Base-by-base conservation (phyloP, 2,329 filamentous ascomycete species). In the Fusarium duplospermum region DNA sequence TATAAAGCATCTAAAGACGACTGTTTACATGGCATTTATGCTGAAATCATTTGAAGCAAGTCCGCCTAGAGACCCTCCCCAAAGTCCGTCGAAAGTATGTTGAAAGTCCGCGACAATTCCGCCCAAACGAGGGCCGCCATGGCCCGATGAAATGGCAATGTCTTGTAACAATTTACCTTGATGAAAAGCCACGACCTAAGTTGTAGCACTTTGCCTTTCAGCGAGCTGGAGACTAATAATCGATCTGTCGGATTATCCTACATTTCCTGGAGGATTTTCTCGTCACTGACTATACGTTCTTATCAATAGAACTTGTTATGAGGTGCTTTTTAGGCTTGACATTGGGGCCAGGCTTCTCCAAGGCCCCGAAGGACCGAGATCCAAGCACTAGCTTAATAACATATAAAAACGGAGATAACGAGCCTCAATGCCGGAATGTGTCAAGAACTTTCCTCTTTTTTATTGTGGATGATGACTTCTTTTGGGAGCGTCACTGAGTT, bases 181-280 rank as follows among this genome's bases (percentile, higher is more conserved):
- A 45, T 45, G 13, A 16, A 45, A 13, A 20, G 40, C 11, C 40
- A 1, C n/a, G 6, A 6, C 11, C 10, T 4, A n/a, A 20, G 11
- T 4, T 1, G 6, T 42, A 6, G n/a, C 20, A 42, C 11, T 20
- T 22, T 3, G 14, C 20, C 6, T 42, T 42, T 22, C 1, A 3
- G 18, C 9, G 18, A 40, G 40, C 6, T 13, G 7, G 0, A 22
- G 13, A 42, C 20, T 14, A 8, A 42, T 4, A 2, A 14, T 14
- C 6, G 1, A 8, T 6, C 7, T 2, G 7, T 42, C 6, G 6
- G 40, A 13, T 20, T 2, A 7, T 42, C 0, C 3, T 22, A 22
- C 0, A 4, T 42, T 42, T 14, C 1, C 20, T 8, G 3, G 40
- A 45, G 13, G 20, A 20, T 45, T 14, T 22, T 7, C 6, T 22